These are phyloP conservation scores for Apiospora rasikravindrae DNA, from an alignment of 2,329 filamentous ascomycete genomes.

Conservation along the genomic window DNA sequence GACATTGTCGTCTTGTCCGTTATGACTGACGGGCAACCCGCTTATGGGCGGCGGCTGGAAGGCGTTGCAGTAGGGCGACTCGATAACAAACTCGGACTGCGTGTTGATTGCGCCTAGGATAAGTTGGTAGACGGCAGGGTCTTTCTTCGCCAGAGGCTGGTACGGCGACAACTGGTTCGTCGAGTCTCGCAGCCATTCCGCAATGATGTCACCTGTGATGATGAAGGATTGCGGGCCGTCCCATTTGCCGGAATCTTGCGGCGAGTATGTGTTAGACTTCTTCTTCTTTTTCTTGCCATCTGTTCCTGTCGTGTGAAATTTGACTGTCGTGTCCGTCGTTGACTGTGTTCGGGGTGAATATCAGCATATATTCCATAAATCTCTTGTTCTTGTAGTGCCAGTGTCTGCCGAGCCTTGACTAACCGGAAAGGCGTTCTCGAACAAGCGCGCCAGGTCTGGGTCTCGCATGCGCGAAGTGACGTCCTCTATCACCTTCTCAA, in stretches of 20 bases:
- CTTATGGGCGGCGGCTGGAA: constrained; percentile 94
- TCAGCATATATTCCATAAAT: neutral
- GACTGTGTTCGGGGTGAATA: constrained; percentile 51
- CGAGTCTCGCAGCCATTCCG: constrained; percentile 90
- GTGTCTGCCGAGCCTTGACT: constrained; percentile 24
- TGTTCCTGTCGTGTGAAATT: constrained; percentile 80
- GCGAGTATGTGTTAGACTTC: neutral
- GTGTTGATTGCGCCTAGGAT: constrained; percentile 96
- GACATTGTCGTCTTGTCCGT: constrained; percentile 82
- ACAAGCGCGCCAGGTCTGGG: constrained; percentile 86
- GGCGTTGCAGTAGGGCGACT: constrained; percentile 96
- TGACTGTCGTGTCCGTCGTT: constrained; percentile 86
- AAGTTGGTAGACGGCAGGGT: constrained; percentile 76
- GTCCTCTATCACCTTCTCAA: constrained; percentile 86
- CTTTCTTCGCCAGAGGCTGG: constrained; percentile 81
- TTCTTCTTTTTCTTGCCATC: constrained; percentile 46
- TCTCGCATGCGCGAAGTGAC: constrained; percentile 81
- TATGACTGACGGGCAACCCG: constrained; percentile 71
- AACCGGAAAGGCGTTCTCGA: constrained; percentile 88
- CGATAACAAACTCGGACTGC: constrained; percentile 92
- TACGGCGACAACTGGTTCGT: constrained; percentile 95
- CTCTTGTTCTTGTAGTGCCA: neutral
- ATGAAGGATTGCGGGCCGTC: constrained; percentile 88
- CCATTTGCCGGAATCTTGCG: constrained; percentile 69
- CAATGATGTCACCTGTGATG: constrained; percentile 86